Evolutionary conservation across 2,329 filamentous ascomycete genomes (phyloP).

Genomic region (Dactylellina haptotyla): DNA sequence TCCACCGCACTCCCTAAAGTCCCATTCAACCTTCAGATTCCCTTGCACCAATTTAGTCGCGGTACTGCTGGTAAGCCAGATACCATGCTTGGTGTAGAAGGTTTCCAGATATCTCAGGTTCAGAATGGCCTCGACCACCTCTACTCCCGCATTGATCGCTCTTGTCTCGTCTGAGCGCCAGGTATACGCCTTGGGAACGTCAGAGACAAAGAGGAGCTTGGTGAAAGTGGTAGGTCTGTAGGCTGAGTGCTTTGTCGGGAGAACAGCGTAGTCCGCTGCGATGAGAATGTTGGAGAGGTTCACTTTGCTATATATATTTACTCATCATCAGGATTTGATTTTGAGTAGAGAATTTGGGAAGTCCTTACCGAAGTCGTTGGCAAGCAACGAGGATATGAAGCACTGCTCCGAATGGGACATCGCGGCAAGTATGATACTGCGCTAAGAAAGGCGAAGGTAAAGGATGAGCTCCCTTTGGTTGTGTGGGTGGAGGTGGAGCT

Average conservation of each 20-base stretch:
- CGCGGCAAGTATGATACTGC: constrained; percentile 55
- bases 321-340: neutral
- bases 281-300: constrained; percentile 56
- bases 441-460: constrained; percentile 57
- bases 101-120: constrained; percentile 54
- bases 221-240: constrained; percentile 56
- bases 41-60: constrained; percentile 54
- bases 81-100: constrained; percentile 55
- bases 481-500: constrained; percentile 6
- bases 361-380: constrained; percentile 55
- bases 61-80: constrained; percentile 56
- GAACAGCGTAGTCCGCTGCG: constrained; percentile 56
- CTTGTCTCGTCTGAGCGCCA: constrained; percentile 57
- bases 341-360: neutral
- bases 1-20: constrained; percentile 57
- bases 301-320: constrained; percentile 40
- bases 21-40: constrained; percentile 53
- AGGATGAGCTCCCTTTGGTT: constrained; percentile 51
- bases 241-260: constrained; percentile 41
- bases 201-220: constrained; percentile 58
- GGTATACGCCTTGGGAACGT: constrained; percentile 58
- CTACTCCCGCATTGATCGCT: constrained; percentile 52
- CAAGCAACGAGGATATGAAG: constrained; percentile 58
- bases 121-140: constrained; percentile 55
- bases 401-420: constrained; percentile 57